These are phyloP conservation scores for Hypoxylon sp. DNA, from an alignment of 2,329 filamentous ascomycete genomes.

Conservation along the genomic window DNA sequence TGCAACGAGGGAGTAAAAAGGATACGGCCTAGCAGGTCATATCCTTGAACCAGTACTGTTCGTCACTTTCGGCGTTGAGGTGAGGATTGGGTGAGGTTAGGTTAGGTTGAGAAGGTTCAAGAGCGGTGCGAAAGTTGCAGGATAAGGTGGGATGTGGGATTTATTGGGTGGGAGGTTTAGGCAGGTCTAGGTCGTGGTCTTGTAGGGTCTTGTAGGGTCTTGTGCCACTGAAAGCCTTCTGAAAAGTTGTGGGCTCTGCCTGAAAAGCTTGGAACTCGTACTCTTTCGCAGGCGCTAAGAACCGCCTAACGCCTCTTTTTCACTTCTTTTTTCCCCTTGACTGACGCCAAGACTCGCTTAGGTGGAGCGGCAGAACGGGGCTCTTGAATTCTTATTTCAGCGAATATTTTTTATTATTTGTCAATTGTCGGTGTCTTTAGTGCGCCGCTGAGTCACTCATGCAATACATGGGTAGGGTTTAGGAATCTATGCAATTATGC, in stretches of 20 bases:
- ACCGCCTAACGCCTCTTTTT: constrained; percentile 20
- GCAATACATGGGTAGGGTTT: constrained; percentile 23
- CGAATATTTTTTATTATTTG: constrained; percentile 18
- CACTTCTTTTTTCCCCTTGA: constrained; percentile 15
- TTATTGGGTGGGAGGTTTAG: constrained; percentile 18
- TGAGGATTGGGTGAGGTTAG: constrained; percentile 21
- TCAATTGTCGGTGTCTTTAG: constrained; percentile 29
- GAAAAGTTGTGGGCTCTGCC: constrained; percentile 18
- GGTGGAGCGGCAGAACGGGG: constrained; percentile 30
- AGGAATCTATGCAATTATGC: constrained; percentile 7
- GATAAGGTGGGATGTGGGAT: constrained; percentile 8
- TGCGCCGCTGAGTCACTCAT: constrained; percentile 31
- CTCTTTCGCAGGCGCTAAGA: constrained; percentile 22
- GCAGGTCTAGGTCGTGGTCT: no score
- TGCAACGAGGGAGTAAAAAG: constrained; percentile 38
- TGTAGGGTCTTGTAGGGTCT: no score
- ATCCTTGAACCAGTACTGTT: constrained; percentile 40
- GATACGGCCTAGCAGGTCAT: constrained; percentile 50
- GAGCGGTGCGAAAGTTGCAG: constrained; percentile 1
- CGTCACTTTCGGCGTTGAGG: constrained; percentile 31
- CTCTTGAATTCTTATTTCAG: constrained; percentile 24
- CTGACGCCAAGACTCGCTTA: constrained; percentile 35
- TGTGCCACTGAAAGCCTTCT: neutral
- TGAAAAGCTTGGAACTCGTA: no score
- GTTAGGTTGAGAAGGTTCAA: constrained; percentile 12